These are phyloP conservation scores for Aureobasidium namibiae DNA, from an alignment of 2,329 filamentous ascomycete genomes.

Conservation along the genomic window DNA sequence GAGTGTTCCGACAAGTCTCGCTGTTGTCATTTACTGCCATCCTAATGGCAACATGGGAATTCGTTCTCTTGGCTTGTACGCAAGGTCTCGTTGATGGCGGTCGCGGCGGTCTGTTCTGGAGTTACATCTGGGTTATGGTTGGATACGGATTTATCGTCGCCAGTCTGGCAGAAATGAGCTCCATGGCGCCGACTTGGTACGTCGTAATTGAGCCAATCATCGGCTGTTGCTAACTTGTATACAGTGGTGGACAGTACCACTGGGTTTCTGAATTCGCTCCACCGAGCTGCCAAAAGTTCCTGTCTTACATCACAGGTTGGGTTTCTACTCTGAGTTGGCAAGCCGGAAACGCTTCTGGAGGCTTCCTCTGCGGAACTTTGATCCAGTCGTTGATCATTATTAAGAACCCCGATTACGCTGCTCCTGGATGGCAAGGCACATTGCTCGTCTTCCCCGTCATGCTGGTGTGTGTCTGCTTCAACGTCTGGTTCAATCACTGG, in stretches of 20 bases:
- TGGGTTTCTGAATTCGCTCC: conserved; percentile 22
- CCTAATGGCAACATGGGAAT: conserved; percentile 46
- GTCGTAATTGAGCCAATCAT: neutral
- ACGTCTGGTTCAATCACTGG: conserved; percentile 26
- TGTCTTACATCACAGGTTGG: conserved; percentile 42
- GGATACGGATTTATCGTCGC: conserved; percentile 20
- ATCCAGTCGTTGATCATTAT: conserved; percentile 39
- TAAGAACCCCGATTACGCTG: conserved; percentile 33
- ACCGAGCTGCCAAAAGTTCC: conserved; percentile 32
- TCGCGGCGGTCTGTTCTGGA: conserved; percentile 22
- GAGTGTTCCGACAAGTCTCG: conserved; percentile 42
- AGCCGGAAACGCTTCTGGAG: conserved; percentile 38
- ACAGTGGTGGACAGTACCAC: conserved; percentile 25
- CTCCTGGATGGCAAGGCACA: conserved; percentile 41
- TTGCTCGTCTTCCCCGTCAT: conserved; percentile 41
- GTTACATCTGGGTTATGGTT: conserved; percentile 19
- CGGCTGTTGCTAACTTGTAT: neutral
- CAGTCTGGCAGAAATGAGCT: conserved; percentile 26
- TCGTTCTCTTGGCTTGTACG: conserved; percentile 30
- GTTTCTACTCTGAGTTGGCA: conserved; percentile 44
- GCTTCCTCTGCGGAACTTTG: conserved; percentile 40
- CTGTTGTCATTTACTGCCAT: conserved; percentile 45
- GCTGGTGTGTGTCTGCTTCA: conserved; percentile 35
- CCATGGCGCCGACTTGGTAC: conserved; percentile 23
- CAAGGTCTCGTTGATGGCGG: conserved; percentile 21